Evolutionary conservation across 225 moss, liverwort and hornwort genomes (phyloP), one percentile per base, ranked within the genome.

Genomic region (Takakia lepidozioides): DNA sequence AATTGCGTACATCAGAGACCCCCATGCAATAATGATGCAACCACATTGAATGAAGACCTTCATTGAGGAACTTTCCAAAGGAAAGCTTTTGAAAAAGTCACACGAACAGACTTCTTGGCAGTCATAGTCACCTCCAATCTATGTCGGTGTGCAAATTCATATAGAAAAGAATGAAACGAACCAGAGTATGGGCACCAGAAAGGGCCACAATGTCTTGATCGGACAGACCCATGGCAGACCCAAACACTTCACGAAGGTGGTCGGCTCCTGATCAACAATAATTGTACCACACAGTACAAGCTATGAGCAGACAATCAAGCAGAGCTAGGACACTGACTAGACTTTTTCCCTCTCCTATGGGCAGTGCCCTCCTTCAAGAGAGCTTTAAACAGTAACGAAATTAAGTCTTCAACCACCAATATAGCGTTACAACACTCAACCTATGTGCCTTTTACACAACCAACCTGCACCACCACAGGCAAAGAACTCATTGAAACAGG

Each of bases 161-260:
- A n/a, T n/a, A n/a, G n/a, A n/a, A n/a, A n/a, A n/a, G n/a, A n/a
- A 6, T 8, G 15, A 5, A 23, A 44, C 78, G n/a, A 75, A 98
- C 98, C 74, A 98, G 52, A 14, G 98, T 98, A 29, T 98, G 98
- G 7, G 98, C 98, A 39, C 98, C 98, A 22, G 98, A 98, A 19
- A 98, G 66, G 10, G 71, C 78, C 17, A 98, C 98, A 19, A 98
- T 83, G 30, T 98, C 98, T 66, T 87, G 64, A 27, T 98, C 98
- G 29, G 57, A 63, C 15, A 91, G 62, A 11, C 98, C 98, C 74
- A 91, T 80, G 0, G 65, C 78, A 39, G 82, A 63, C 8, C 70
- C 59, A 38, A 98, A 98, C 29, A 98, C 85, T 58, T 87, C 82
- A 26, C 98, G 82, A 27, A 98, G 80, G 43, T 98, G 98, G 55